Conservation (phyloP, 2,329 filamentous ascomycete genomes). For the Hypoxylon sp. region DNA sequence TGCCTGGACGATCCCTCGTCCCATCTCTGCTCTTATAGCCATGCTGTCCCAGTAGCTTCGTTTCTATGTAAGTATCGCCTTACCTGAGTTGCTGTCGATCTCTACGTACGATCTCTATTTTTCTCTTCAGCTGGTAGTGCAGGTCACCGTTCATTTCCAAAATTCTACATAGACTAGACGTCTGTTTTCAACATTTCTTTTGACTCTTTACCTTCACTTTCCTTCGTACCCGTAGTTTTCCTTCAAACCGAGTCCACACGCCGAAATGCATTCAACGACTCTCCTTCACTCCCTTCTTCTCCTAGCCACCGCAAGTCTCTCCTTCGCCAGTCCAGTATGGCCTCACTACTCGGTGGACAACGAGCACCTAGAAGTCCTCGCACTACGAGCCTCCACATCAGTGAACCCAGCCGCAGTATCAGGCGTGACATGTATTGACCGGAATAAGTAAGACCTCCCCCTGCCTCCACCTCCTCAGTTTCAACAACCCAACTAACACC, state of each 20-base stretch:
- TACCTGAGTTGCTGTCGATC: constrained; percentile 24
- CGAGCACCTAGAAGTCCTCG: constrained; percentile 63
- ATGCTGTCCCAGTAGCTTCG: constrained; percentile 22
- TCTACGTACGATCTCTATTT: constrained; percentile 3
- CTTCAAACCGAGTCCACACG: constrained; percentile 14
- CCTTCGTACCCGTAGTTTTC: constrained; percentile 14
- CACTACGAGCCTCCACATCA: constrained; percentile 57
- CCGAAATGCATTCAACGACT: constrained; percentile 55
- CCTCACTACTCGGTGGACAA: constrained; percentile 59
- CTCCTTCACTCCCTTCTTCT: constrained; percentile 54
- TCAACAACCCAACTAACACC: constrained; percentile 3
- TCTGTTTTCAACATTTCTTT: constrained; percentile 40
- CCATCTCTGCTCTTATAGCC: constrained; percentile 27
- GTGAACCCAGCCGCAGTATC: constrained; percentile 61
- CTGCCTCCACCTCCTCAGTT: too few species aligned
- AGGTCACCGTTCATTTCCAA: constrained; percentile 40
- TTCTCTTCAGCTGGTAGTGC: constrained; percentile 33
- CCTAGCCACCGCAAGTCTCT: constrained; percentile 52
- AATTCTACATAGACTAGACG: constrained; percentile 44
- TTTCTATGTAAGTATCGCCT: constrained; percentile 13
- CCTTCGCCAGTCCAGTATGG: constrained; percentile 55
- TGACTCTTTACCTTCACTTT: constrained; percentile 14
- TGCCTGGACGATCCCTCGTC: constrained; percentile 30
- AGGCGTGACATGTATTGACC: constrained; percentile 60
- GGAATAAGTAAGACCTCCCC: constrained; percentile 56